Evolutionary conservation across 306 rosid genomes (phyloP).

Genomic region (Prunus salicina): DNA sequence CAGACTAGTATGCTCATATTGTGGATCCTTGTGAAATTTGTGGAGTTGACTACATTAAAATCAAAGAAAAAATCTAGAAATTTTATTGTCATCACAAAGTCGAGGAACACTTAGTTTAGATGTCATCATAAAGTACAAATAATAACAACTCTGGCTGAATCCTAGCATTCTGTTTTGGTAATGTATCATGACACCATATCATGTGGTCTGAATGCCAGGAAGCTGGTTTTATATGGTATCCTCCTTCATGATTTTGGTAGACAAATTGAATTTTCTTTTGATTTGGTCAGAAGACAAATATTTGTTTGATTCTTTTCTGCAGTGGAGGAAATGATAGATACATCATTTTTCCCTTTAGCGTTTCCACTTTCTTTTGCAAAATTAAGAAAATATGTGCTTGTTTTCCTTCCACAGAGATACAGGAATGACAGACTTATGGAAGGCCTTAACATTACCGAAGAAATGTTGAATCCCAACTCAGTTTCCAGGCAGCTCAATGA

Average conservation of each 20-base stretch:
- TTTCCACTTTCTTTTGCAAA: not conserved
- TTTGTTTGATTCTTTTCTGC: not conserved
- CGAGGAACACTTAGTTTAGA: not conserved
- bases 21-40: not conserved
- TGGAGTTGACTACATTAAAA: not conserved
- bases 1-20: not conserved
- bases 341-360: not conserved
- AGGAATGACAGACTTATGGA: slow-evolving; percentile 65
- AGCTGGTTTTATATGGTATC: not conserved
- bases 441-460: slow-evolving; percentile 81
- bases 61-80: not conserved
- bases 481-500: slow-evolving; percentile 76
- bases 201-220: not conserved
- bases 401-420: slow-evolving; percentile 53
- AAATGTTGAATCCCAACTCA: slow-evolving; percentile 69
- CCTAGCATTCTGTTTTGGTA: not conserved
- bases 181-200: not conserved
- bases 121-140: not conserved
- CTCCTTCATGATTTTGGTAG: not conserved
- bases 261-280: not conserved
- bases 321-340: not conserved
- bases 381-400: slow-evolving; percentile 9
- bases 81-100: not conserved
- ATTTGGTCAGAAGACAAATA: too few species aligned
- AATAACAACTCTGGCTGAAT: not conserved